Evolutionary conservation across 2,329 filamentous ascomycete species (phyloP).

Genomic region (Sporothrix pallida): DNA sequence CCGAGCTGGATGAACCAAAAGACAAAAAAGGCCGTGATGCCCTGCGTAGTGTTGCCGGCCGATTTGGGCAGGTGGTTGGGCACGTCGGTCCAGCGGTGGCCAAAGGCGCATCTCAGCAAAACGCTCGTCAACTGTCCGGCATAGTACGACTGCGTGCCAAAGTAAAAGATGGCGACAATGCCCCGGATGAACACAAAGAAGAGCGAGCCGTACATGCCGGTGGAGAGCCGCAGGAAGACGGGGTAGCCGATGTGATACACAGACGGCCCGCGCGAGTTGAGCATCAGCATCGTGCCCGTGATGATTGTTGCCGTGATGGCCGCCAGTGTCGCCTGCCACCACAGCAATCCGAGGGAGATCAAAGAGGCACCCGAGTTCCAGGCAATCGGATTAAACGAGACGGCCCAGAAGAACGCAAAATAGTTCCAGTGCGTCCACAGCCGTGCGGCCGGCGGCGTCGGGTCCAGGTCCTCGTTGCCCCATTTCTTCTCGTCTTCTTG

Average conservation of each 20-base stretch:
- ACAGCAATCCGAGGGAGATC: slow-evolving; percentile 31
- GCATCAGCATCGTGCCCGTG: slow-evolving; percentile 30
- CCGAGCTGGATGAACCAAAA: slow-evolving; percentile 48
- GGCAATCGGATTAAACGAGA: slow-evolving; percentile 34
- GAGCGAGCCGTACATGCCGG: slow-evolving; percentile 36
- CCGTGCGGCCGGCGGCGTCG: slow-evolving; percentile 28
- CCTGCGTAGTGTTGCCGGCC: slow-evolving; percentile 44
- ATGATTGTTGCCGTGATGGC: slow-evolving; percentile 29
- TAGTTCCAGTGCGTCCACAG: slow-evolving; percentile 34
- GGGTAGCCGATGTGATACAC: slow-evolving; percentile 37
- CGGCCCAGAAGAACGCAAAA: slow-evolving; percentile 35
- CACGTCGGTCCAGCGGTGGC: slow-evolving; percentile 34
- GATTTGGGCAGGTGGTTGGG: slow-evolving; percentile 45
- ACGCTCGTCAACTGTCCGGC: slow-evolving; percentile 35
- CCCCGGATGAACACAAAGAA: slow-evolving; percentile 36
- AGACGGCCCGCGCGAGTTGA: slow-evolving; percentile 34
- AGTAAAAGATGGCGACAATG: slow-evolving; percentile 38
- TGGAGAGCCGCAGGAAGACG: slow-evolving; percentile 28
- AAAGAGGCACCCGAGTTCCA: slow-evolving; percentile 34
- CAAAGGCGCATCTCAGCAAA: slow-evolving; percentile 35
- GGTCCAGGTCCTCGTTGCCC: slow-evolving; percentile 32
- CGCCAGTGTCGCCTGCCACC: slow-evolving; percentile 34
- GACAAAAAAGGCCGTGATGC: slow-evolving; percentile 48
- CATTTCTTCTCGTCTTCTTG: slow-evolving; percentile 29
- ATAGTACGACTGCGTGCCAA: slow-evolving; percentile 36